Evolutionary conservation across 164 flowering plant species (phyloP).

Genomic region (Umbilicus rupestris): DNA sequence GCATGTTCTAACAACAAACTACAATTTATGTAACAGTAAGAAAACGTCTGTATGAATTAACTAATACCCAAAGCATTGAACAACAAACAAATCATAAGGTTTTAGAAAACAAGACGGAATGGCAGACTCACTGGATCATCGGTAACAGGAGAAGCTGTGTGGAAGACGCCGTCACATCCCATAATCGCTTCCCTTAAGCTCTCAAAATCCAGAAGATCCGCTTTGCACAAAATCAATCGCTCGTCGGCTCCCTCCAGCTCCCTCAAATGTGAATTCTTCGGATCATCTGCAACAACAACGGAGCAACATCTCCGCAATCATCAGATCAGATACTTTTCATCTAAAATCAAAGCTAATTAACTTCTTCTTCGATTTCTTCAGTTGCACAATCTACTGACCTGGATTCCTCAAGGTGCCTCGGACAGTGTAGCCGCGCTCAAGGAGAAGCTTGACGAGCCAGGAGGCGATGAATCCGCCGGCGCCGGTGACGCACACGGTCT

Average conservation of each 20-base stretch:
- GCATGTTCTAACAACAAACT: no score
- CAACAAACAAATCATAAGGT: background rate
- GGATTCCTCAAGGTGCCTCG: slow-evolving; percentile 75
- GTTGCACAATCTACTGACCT: slow-evolving; percentile 23
- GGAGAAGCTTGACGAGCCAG: slow-evolving; percentile 71
- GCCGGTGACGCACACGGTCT: slow-evolving; percentile 77
- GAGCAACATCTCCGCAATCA: no score
- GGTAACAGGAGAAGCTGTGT: slow-evolving; percentile 92
- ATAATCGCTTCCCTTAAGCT: slow-evolving; percentile 52
- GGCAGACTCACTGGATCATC: slow-evolving; percentile 45
- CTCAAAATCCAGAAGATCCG: slow-evolving; percentile 70
- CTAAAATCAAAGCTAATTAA: background rate
- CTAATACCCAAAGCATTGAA: background rate
- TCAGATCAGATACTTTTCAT: background rate
- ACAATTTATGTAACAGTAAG: background rate
- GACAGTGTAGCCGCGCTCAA: slow-evolving; percentile 59
- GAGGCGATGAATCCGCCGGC: slow-evolving; percentile 88
- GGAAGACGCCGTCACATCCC: slow-evolving; percentile 92
- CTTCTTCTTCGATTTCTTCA: background rate
- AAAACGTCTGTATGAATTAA: background rate
- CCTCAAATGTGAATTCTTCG: slow-evolving; percentile 71
- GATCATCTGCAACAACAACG: slow-evolving; percentile 41
- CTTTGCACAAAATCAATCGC: slow-evolving; percentile 53
- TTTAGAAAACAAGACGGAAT: background rate
- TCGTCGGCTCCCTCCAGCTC: slow-evolving; percentile 70